Percentiles rank a stretch among this genome's conserved stretches.
phyloP scores from a whole-genome alignment of 2,329 filamentous ascomycete species.

The Fusarium pseudonygamai region DNA sequence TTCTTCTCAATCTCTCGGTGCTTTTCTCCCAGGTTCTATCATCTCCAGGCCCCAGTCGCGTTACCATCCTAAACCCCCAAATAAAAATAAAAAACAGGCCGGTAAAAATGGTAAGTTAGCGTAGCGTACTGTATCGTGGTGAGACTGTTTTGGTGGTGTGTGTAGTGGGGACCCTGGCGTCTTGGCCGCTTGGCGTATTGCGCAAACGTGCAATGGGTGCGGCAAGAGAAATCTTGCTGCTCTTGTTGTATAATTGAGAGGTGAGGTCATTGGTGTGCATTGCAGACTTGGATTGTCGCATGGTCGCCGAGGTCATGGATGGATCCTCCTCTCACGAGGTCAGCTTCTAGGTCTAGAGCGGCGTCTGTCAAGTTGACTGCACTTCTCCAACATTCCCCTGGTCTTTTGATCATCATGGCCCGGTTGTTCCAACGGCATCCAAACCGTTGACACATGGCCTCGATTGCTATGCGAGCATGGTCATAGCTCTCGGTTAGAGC shows the following conservation, averaged over 20 bases:
- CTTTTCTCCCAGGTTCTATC: slow-evolving; percentile 13
- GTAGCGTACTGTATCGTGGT: slow-evolving; percentile 10
- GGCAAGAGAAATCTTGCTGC: slow-evolving; percentile 24
- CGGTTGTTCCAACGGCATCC: slow-evolving; percentile 23
- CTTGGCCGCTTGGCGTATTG: slow-evolving; percentile 36
- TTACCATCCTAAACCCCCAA: not conserved
- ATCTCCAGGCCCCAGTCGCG: slow-evolving; percentile 19
- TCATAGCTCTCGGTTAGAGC: not conserved
- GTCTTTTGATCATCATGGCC: slow-evolving; percentile 12
- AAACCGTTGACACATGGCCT: slow-evolving; percentile 15
- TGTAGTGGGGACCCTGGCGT: slow-evolving; percentile 32
- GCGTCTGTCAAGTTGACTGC: slow-evolving; percentile 6
- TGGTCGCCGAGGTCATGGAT: slow-evolving; percentile 16
- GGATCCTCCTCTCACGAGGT: slow-evolving; percentile 1
- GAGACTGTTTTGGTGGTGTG: slow-evolving; percentile 37
- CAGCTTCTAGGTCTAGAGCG: slow-evolving; percentile 11
- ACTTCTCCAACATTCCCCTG: slow-evolving; percentile 11
- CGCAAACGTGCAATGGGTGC: slow-evolving; percentile 19
- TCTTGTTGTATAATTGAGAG: slow-evolving; percentile 22
- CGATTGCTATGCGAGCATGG: not conserved
- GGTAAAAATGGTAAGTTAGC: slow-evolving; percentile 6
- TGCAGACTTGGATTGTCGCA: slow-evolving; percentile 19
- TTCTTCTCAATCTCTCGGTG: not conserved
- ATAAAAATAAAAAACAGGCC: not conserved
- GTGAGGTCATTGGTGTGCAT: slow-evolving; percentile 41